Evolutionary conservation across 768 basidiomycete species (phyloP).

Genomic region (Termitomyces sp.): DNA sequence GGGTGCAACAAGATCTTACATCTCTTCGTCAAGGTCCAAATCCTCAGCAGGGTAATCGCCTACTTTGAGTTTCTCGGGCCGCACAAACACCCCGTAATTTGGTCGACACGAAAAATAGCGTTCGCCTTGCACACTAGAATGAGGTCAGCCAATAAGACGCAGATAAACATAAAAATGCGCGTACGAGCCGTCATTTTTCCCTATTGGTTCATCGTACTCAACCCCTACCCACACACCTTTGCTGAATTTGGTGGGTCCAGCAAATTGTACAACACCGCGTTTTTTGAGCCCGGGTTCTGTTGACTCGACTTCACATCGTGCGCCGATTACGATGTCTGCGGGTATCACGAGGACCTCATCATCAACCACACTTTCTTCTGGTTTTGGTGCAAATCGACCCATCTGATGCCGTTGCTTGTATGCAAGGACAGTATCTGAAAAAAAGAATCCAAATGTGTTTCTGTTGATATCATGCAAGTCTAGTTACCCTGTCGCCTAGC

Average conservation of each 20-base stretch:
- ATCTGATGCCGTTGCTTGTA: slow-evolving; percentile 86
- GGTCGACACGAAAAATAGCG: slow-evolving; percentile 79
- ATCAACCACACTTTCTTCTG: slow-evolving; percentile 21
- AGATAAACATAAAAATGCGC: slow-evolving; percentile 25
- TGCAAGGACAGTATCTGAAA: slow-evolving; percentile 77
- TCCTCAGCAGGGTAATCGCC: slow-evolving; percentile 89
- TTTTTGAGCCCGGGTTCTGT: slow-evolving; percentile 63
- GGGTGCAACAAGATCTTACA: slow-evolving; percentile 28
- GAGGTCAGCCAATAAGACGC: background rate
- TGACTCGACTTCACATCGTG: slow-evolving; percentile 81
- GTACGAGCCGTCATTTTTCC: slow-evolving; percentile 93
- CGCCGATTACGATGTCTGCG: slow-evolving; percentile 55
- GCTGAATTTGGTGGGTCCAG: slow-evolving; percentile 75
- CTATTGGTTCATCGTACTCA: slow-evolving; percentile 92
- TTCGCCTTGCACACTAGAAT: slow-evolving; percentile 69
- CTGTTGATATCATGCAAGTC: background rate
- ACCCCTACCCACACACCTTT: slow-evolving; percentile 83
- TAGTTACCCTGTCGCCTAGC: slow-evolving; percentile 66
- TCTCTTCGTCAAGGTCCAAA: slow-evolving; percentile 69
- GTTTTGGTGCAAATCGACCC: slow-evolving; percentile 74
- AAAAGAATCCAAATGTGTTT: background rate
- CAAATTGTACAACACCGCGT: slow-evolving; percentile 81
- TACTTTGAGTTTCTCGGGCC: slow-evolving; percentile 71
- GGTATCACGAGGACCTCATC: slow-evolving; percentile 21
- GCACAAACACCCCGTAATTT: slow-evolving; percentile 81